Percentiles rank a stretch among this genome's conserved stretches.
phyloP scores from a whole-genome alignment of 2,329 filamentous ascomycete genomes.

The Pseudocercospora ulei region DNA sequence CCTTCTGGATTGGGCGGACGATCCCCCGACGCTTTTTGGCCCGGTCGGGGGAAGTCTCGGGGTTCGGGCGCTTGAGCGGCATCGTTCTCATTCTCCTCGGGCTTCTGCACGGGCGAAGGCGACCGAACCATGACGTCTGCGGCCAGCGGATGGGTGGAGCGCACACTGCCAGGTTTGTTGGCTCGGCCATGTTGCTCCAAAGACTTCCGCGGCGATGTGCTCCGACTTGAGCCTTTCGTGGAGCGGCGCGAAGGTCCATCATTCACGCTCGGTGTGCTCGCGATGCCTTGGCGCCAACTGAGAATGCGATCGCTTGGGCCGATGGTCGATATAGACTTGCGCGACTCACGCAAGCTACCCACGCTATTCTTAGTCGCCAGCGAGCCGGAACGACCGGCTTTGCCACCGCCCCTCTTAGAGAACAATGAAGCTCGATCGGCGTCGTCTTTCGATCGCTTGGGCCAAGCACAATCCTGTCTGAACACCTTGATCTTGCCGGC shows the following conservation, averaged over 20 bases:
- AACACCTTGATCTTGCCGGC: slow-evolving; percentile 87
- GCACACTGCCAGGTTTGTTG: slow-evolving; percentile 9
- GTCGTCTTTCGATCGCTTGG: slow-evolving; percentile 60
- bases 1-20: slow-evolving; percentile 37
- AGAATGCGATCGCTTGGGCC: slow-evolving; percentile 66
- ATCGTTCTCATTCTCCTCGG: neutral
- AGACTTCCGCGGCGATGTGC: slow-evolving; percentile 44
- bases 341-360: slow-evolving; percentile 28
- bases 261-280: slow-evolving; percentile 44
- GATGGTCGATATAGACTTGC: slow-evolving; percentile 30
- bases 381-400: slow-evolving; percentile 44
- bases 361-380: slow-evolving; percentile 36
- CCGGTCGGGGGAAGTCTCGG: slow-evolving; percentile 14
- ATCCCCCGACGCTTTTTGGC: slow-evolving; percentile 21
- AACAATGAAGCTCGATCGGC: slow-evolving; percentile 73
- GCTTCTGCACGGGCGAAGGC: slow-evolving; percentile 16
- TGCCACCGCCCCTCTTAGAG: slow-evolving; percentile 51
- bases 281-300: slow-evolving; percentile 69
- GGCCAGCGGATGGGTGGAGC: slow-evolving; percentile 19
- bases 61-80: neutral
- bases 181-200: slow-evolving; percentile 22
- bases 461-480: slow-evolving; percentile 80
- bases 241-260: slow-evolving; percentile 23
- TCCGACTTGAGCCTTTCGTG: slow-evolving; percentile 32
- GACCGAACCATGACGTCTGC: slow-evolving; percentile 17